These are phyloP conservation scores for Piper betle DNA, from an alignment of 164 flowering plant species.

Conservation along the genomic window DNA sequence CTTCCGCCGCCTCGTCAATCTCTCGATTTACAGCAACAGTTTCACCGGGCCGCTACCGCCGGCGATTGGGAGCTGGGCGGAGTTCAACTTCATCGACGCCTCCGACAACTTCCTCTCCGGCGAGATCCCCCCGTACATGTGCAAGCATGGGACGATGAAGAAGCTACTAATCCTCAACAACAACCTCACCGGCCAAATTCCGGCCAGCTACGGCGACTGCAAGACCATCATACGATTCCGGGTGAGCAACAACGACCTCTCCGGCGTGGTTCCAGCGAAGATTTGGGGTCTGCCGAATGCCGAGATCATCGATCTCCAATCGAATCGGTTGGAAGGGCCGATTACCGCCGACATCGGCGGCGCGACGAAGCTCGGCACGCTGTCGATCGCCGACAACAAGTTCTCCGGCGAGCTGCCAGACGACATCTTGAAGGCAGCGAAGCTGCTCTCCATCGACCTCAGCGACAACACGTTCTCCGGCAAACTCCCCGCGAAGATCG, in stretches of 20 bases:
- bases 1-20: conserved; percentile 39
- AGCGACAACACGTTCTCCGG: conserved; percentile 48
- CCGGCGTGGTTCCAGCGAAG: conserved; percentile 58
- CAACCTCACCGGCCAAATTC: not conserved
- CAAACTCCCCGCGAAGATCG: conserved; percentile 35
- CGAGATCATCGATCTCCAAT: conserved; percentile 25
- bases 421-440: conserved; percentile 36
- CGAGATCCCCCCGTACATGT: conserved; percentile 82
- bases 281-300: conserved; percentile 62
- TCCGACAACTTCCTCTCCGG: conserved; percentile 64
- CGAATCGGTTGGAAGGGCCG: conserved; percentile 45
- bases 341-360: conserved; percentile 37
- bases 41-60: conserved; percentile 60
- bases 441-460: conserved; percentile 25
- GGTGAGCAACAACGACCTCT: conserved; percentile 48
- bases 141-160: conserved; percentile 57
- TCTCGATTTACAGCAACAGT: conserved; percentile 56
- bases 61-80: conserved; percentile 69
- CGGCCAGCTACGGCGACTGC: conserved; percentile 36
- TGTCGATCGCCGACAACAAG: conserved; percentile 18
- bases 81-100: conserved; percentile 64
- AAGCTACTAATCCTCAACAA: conserved; percentile 4
- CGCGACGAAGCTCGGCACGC: conserved; percentile 21
- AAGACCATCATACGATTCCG: conserved; percentile 39
- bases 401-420: conserved; percentile 51